phyloP scores from a whole-genome alignment of 1,284 basidiomycete species.

The Cryptococcus sp. region DNA sequence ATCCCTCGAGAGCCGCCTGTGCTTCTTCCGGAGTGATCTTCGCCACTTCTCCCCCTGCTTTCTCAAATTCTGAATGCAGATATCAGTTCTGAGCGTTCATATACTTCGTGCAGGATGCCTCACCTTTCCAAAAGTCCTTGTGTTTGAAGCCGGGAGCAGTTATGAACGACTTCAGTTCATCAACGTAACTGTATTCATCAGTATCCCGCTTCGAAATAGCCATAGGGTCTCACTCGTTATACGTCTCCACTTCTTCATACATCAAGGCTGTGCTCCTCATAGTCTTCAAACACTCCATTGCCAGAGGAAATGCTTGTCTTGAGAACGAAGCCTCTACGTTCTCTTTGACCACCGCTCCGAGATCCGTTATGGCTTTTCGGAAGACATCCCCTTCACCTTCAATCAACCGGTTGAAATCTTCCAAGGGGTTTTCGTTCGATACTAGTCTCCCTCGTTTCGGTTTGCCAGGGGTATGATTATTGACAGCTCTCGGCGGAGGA shows the following conservation, averaged over 20 bases:
- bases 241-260: conserved; percentile 45
- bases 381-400: conserved; percentile 65
- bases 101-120: conserved; percentile 4
- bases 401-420: conserved; percentile 68
- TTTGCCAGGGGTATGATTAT: conserved; percentile 12
- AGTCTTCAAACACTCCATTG: conserved; percentile 65
- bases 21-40: conserved; percentile 40
- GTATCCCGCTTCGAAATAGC: background rate
- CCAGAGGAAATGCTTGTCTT: conserved; percentile 59
- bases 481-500: conserved; percentile 32
- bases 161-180: conserved; percentile 29
- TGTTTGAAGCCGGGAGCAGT: conserved; percentile 41
- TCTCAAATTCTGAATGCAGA: conserved; percentile 41
- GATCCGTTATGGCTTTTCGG: conserved; percentile 66
- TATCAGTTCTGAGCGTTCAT: background rate
- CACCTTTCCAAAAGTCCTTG: conserved; percentile 43
- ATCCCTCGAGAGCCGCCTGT: conserved; percentile 32
- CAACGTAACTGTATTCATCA: conserved; percentile 22
- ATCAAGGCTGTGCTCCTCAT: conserved; percentile 62
- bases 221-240: conserved; percentile 34
- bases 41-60: conserved; percentile 25
- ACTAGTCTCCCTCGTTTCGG: conserved; percentile 49
- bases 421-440: conserved; percentile 65
- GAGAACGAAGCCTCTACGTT: conserved; percentile 67
- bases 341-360: conserved; percentile 65